Base-by-base conservation (phyloP, 108 stramenopile species). In the Bacterosira constricta region DNA sequence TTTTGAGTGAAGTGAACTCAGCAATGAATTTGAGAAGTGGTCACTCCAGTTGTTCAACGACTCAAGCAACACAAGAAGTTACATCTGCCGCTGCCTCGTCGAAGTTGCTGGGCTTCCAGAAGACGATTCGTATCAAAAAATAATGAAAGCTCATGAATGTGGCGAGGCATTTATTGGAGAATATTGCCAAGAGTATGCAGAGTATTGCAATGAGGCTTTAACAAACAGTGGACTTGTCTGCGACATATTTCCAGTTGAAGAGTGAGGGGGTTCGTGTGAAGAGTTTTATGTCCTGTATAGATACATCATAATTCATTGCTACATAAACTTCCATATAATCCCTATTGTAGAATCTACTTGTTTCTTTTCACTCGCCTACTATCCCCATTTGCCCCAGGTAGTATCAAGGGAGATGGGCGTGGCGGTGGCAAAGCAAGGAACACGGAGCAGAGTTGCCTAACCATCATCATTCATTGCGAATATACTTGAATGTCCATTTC, bases 171-270 rank as follows among this genome's bases (percentile, higher is more conserved):
- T 34, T 41, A 46, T 63, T 31, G 63, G 63, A 20, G 63, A 46
- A 26, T 63, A 46, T 49, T 47, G 63, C 3, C 23, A 49, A 20
- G 63, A 63, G 34, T 29, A 49, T 21, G 63, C 63, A 5, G 63
- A 63, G 63, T 63, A 23, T 42, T 63, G 47, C 18, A 63, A 63
- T 26, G 63, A 63, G 31, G 45, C 29, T 15, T 49, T 63, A 15
- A 30, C 29, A 31, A 46, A 49, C 23, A 63, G 63, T 35, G 63
- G 63, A 5, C 29, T 63, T n/a, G 45, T 35, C 11, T 63, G 63
- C 30, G 63, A 63, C 2, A 63, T 63, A 20, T 45, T 63, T 29
- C 63, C 63, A 18, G 41, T 63, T 2, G 41, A 61, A 23, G 30
- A 45, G 27, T 45, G 38, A 13, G 17, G 25, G 13, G 31, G 1